phyloP scores from a whole-genome alignment of 2,329 filamentous ascomycete genomes.

The Polychaeton citri region DNA sequence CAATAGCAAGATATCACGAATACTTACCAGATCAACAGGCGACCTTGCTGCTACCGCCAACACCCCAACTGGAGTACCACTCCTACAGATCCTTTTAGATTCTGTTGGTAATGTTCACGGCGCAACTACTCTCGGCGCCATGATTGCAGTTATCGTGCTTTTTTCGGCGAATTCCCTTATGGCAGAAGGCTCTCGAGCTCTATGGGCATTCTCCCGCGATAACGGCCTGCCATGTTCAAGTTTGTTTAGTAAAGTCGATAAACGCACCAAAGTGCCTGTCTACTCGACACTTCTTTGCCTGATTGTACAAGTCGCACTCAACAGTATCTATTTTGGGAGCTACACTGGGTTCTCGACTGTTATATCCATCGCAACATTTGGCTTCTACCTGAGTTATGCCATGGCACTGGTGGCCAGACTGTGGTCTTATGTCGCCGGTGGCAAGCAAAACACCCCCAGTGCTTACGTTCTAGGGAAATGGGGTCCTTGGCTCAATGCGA shows the following conservation, averaged over 20 bases:
- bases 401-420: conserved; percentile 41
- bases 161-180: conserved; percentile 45
- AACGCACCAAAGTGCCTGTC: conserved; percentile 25
- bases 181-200: conserved; percentile 34
- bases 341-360: conserved; percentile 37
- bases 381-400: conserved; percentile 47
- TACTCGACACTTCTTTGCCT: conserved; percentile 30
- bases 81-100: conserved; percentile 46
- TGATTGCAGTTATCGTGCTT: conserved; percentile 39
- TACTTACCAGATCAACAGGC: too few relatives aligned
- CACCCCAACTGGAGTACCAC: conserved; percentile 37
- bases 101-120: conserved; percentile 40
- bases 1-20: too few relatives aligned
- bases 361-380: conserved; percentile 41
- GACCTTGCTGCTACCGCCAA: conserved; percentile 42
- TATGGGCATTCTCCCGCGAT: conserved; percentile 35
- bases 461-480: conserved; percentile 38
- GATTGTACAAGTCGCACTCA: conserved; percentile 34
- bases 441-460: conserved; percentile 30
- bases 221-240: conserved; percentile 28
- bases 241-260: conserved; percentile 24
- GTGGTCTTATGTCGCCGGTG: conserved; percentile 28
- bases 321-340: conserved; percentile 36
- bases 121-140: conserved; percentile 34
- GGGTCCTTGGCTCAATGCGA: conserved; percentile 32